A percentile compares a stretch with the other conserved stretches of the same genome.
Conservation (phyloP, 139 green algal species). For the Tetradesmus obliquus region DNA sequence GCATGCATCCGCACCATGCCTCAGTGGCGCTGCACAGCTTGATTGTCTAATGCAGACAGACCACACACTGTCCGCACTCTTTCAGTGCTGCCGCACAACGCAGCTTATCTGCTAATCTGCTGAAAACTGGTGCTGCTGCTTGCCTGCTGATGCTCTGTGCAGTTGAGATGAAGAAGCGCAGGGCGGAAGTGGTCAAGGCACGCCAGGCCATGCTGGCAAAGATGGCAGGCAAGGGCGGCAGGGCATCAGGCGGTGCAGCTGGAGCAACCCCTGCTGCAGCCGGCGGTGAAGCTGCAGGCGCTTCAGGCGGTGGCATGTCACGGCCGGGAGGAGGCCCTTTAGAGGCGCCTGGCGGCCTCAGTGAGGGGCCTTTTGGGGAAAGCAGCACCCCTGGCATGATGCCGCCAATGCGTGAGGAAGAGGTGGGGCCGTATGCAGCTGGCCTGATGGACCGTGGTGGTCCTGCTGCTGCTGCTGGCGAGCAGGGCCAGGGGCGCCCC, state of each 20-base stretch:
- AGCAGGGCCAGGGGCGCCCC: not conserved
- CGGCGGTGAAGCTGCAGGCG: not conserved
- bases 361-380: no score
- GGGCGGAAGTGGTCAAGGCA: not conserved
- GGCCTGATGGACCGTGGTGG: not conserved
- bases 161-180: constrained; percentile 31
- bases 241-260: not conserved
- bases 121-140: no score
- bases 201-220: not conserved
- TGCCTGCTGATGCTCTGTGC: not conserved
- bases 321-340: no score
- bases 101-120: no score
- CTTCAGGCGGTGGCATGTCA: no score
- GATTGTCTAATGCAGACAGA: no score
- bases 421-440: not conserved
- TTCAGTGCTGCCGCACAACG: no score
- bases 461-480: not conserved
- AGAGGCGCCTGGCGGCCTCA: no score
- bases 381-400: not conserved
- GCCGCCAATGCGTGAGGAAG: not conserved
- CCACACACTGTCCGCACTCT: no score
- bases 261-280: not conserved
- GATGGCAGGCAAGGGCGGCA: not conserved
- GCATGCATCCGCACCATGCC: no score
- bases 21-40: no score